Base-by-base conservation (phyloP, 169 alveolate genomes). In the Eimeria sp. region DNA sequence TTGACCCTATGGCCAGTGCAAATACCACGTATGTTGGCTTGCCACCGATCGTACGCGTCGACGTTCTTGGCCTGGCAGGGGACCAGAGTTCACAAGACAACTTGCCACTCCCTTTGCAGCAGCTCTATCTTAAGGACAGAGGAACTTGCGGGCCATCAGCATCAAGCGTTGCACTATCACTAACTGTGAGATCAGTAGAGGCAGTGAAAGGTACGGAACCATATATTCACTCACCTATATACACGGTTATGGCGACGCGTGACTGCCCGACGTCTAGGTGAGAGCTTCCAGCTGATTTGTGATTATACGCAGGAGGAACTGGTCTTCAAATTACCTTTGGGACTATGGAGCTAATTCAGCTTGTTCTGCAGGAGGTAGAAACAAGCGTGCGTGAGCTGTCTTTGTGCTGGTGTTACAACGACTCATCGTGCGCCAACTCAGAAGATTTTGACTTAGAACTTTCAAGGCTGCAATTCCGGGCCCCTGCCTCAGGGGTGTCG, bases 371-470 rank as follows among this genome's bases (percentile, higher is more conserved):
- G 67, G 70, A 49, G 25, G 49, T 16, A 9, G 89, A 22, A 7
- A 30, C 72, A n/a, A 27, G 67, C 25, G 54, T 67, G 67, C 34
- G 7, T 14, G 43, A 83, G 40, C 94, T 93, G 25, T 88, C 90
- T 30, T 67, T 93, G 47, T 93, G 96, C 80, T 93, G 94, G 96
- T 93, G 96, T 54, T 82, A 89, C 54, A 34, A n/a, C 80, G 67
- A 22, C 45, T 22, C 45, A 34, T 14, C 20, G 27, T 93, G 96
- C 80, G 40, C 47, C 27, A 51, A 20, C 18, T 58, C 57, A 14
- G 70, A 30, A 40, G 89, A 93, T 25, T 93, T 93, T 92, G 34
- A 65, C 73, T 43, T 45, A 0, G 86, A 47, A 49, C 34, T 93
- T 30, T 22, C 72, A 27, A 20, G 54, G 76, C n/a, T 93, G 51